Evolutionary conservation across 1,139 yeast species (phyloP).

Genomic region (Protomyces inundatus): DNA sequence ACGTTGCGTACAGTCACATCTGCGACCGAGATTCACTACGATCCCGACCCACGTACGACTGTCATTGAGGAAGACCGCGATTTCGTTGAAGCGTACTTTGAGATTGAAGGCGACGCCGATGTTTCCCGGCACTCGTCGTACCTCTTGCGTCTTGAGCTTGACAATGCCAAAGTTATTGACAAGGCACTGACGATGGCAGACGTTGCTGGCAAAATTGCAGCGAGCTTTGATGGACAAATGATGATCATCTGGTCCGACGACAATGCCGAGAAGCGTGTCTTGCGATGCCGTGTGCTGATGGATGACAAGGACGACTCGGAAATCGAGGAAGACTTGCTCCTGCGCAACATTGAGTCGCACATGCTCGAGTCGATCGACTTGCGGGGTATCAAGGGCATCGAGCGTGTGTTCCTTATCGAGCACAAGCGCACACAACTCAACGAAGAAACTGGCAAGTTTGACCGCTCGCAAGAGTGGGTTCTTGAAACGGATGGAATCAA

Average conservation of each 20-base stretch:
- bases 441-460: slow-evolving; percentile 59
- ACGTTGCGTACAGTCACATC: slow-evolving; percentile 91
- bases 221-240: slow-evolving; percentile 68
- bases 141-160: slow-evolving; percentile 91
- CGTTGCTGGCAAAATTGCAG: slow-evolving; percentile 93
- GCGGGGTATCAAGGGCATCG: slow-evolving; percentile 92
- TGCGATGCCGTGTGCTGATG: slow-evolving; percentile 90
- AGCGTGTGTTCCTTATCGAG: slow-evolving; percentile 88
- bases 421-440: slow-evolving; percentile 57
- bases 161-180: slow-evolving; percentile 98
- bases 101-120: slow-evolving; percentile 88
- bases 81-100: slow-evolving; percentile 93
- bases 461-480: slow-evolving; percentile 93
- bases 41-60: slow-evolving; percentile 95
- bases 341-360: slow-evolving; percentile 90
- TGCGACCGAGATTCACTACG: slow-evolving; percentile 95
- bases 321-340: slow-evolving; percentile 85
- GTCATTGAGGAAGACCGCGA: slow-evolving; percentile 95
- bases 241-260: slow-evolving; percentile 99
- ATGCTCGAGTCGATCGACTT: slow-evolving; percentile 92
- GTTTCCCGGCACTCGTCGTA: slow-evolving; percentile 97
- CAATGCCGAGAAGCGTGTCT: slow-evolving; percentile 91
- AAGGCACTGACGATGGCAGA: slow-evolving; percentile 97
- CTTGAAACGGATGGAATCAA: slow-evolving; percentile 98
- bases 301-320: slow-evolving; percentile 89